These are phyloP conservation scores for Plasmodium cynomolgi DNA, from an alignment of 169 alveolate species.

Conservation along the genomic window DNA sequence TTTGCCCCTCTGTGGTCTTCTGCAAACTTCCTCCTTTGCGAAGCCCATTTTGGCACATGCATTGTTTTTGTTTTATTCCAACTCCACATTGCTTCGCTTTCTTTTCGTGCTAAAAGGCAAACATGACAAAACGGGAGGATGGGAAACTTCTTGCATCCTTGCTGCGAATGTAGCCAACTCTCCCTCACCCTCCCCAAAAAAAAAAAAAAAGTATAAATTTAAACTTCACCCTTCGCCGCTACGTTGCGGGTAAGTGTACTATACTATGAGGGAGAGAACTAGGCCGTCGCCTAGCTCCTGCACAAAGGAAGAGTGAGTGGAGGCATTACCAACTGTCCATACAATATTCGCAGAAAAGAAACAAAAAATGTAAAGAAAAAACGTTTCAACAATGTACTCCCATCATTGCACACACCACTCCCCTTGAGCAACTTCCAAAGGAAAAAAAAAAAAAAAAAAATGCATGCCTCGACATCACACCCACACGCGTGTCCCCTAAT, in stretches of 20 bases:
- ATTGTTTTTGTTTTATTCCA: not conserved
- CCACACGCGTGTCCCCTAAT: constrained; percentile 1
- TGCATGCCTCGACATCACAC: not conserved
- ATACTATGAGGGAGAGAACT: not conserved
- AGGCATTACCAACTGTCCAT: not conserved
- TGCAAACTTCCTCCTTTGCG: not conserved
- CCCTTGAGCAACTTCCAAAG: not conserved
- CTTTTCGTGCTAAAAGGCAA: not conserved
- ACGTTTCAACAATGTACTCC: not conserved
- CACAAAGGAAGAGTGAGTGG: not conserved
- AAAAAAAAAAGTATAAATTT: not conserved
- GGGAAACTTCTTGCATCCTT: not conserved
- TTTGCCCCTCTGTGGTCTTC: not conserved
- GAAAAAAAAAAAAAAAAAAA: not conserved
- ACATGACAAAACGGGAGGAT: not conserved
- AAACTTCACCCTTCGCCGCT: not conserved
- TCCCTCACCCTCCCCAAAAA: not conserved
- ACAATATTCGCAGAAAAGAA: not conserved
- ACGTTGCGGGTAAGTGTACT: not conserved
- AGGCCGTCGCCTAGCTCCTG: not conserved
- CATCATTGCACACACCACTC: not conserved
- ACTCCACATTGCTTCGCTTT: not conserved
- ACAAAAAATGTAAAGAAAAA: not conserved
- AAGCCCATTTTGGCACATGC: not conserved
- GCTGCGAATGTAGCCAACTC: not conserved